Base-by-base conservation (phyloP, 2,329 filamentous ascomycete genomes). In the Fusarium agapanthi region DNA sequence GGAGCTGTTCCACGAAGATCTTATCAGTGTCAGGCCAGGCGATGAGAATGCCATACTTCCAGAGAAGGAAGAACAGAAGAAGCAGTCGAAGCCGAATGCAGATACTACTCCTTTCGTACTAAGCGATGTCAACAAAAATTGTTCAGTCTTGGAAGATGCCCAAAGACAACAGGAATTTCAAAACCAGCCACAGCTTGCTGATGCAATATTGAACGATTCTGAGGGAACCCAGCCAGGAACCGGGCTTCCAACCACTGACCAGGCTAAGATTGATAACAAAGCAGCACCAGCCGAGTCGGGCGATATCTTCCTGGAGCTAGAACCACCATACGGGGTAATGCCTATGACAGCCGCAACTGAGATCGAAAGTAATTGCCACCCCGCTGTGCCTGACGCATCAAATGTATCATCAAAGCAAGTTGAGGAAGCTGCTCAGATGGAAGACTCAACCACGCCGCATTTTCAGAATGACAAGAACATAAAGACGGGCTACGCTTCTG, bases 381-480 rank as follows among this genome's bases (percentile, higher is more conserved):
- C 43, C 38, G 13, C 22, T 20, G 48, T 72, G 28, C 30, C 35
- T 30, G 50, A 47, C 14, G 54, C 70, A 26, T 26, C 45, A 24
- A 24, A 41, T 35, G 50, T 26, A 24, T 37, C 37, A 35, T 7
- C 47, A 35, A 56, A 14, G 18, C 57, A 51, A 53, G 22, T 48
- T 24, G 38, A 43, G 22, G 20, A 34, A 35, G 44, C 67, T 34
- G 44, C 63, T 24, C 54, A 65, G 44, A 65, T 71, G 44, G 71
- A 72, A 15, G 61, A 72, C 32, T 56, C 54, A 45, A 38, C 68
- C 14, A 30, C 24, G 28, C 61, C 61, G 15, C 32, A 67, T 35
- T 71, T 58, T 13, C 77, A 77, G 45, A 76, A 74, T 38, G 71
- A 70, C 30, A 69, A 69, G 59, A 47, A 62, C 28, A 54, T 37